Evolutionary conservation across 2,329 filamentous ascomycete genomes (phyloP), one percentile per base, ranked within the genome.

Genomic region (Aspergillus sp.): DNA sequence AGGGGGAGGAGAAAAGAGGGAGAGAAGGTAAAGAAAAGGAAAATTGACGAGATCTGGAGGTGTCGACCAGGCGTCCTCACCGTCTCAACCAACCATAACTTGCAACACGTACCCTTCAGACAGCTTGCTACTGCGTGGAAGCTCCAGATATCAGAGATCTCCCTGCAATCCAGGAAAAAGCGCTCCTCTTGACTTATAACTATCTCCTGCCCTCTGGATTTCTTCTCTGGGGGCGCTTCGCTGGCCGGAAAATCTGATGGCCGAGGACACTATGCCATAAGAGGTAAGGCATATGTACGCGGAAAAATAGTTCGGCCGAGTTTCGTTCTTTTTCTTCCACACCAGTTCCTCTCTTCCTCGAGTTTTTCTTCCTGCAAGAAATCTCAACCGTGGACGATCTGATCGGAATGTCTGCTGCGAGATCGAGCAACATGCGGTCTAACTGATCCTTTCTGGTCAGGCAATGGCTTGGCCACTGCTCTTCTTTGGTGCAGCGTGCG

Each of bases 331-430:
- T 54, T 55, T 53, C 58, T 52, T 50, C 30, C 48, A 30, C 17
- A 32, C 47, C 48, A 47, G 13, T 55, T 58, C 55, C 55, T 53
- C 62, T 64, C 36, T 57, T 53, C 48, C 15, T 43, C 47, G 60
- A 54, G 5, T 57, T 58, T 60, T 53, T 50, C 62, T 61, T 62
- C 59, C 62, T 56, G 53, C 45, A 41, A 32, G 26, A 30, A 42
- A 8, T 52, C 17, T 34, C 38, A 45, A 17, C 22, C 7, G n/a
- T 30, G 22, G 45, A 26, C 17, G 4, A 34, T 17, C 26, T 34
- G 9, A 12, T 30, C 26, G 17, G 11, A 34, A 13, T 18, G 9
- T 42, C 17, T 42, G 17, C 5, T 17, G 9, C 26, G 26, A 30
- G 4, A 17, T 20, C 6, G 39, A 8, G 11, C n/a, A 32, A 26